Conservation (phyloP, 768 basidiomycete species). For the Phylloporus rhodoxanthus region DNA sequence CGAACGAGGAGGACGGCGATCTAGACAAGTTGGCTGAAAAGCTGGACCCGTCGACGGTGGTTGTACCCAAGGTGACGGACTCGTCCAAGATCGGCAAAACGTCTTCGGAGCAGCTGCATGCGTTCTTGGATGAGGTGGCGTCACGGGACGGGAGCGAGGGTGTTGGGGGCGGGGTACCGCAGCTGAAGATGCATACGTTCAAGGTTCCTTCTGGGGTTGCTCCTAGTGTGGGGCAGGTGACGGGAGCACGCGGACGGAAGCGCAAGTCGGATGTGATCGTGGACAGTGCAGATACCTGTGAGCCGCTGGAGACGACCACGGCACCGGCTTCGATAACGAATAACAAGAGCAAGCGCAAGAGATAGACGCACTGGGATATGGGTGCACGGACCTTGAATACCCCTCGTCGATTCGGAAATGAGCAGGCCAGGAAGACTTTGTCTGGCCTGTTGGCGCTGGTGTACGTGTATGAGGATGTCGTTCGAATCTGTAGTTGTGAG, state of each 20-base stretch:
- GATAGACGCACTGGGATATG: constrained; percentile 10
- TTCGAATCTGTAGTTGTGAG: not conserved
- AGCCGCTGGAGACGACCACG: not conserved
- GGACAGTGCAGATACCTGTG: constrained; percentile 10
- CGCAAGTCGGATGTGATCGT: constrained; percentile 35
- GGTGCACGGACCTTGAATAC: not conserved
- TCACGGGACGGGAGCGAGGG: constrained; percentile 27
- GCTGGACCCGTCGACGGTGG: constrained; percentile 28
- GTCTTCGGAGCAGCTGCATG: constrained; percentile 35
- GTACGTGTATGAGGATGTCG: not conserved
- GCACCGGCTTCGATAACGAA: constrained; percentile 6
- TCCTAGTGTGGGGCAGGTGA: not conserved
- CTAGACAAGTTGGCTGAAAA: constrained; percentile 33
- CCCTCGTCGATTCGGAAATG: not conserved
- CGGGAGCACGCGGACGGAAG: constrained; percentile 27
- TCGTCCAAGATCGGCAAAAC: constrained; percentile 26
- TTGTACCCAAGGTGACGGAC: constrained; percentile 17
- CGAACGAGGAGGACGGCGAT: constrained; percentile 24
- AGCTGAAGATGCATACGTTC: constrained; percentile 4
- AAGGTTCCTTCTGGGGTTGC: not conserved
- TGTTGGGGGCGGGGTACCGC: not conserved
- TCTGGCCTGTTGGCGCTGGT: not conserved
- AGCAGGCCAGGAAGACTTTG: not conserved
- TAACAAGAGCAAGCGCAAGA: constrained; percentile 27
- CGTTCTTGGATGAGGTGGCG: constrained; percentile 40